Evolutionary conservation across 1,139 yeast genomes (phyloP).

Genomic region (Blastobotrys malaysiensis): DNA sequence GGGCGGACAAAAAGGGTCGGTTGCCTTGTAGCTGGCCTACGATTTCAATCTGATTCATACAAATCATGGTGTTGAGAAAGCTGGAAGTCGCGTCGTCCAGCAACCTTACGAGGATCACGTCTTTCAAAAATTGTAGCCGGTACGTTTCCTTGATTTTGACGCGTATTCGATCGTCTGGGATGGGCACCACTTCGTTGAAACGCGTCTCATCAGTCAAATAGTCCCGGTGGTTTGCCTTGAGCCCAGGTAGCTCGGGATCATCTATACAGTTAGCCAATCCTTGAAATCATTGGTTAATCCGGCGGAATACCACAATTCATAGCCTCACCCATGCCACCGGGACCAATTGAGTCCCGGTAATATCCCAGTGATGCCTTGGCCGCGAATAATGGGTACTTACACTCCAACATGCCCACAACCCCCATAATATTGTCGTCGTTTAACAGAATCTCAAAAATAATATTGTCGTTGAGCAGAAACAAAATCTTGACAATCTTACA

Average conservation of each 20-base stretch:
- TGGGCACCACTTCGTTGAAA: slow-evolving; percentile 69
- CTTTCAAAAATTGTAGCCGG: slow-evolving; percentile 72
- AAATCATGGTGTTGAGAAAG: slow-evolving; percentile 60
- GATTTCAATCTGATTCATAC: slow-evolving; percentile 63
- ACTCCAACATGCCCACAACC: slow-evolving; percentile 79
- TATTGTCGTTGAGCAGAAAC: slow-evolving; percentile 63
- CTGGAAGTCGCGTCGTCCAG: slow-evolving; percentile 75
- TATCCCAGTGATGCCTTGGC: too few species aligned
- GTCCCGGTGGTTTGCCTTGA: slow-evolving; percentile 74
- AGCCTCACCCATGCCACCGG: too few species aligned
- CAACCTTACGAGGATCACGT: slow-evolving; percentile 74
- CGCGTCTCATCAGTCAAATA: slow-evolving; percentile 52
- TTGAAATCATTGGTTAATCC: too few species aligned
- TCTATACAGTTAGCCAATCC: slow-evolving; percentile 33
- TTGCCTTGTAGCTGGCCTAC: slow-evolving; percentile 61
- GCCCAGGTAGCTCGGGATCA: slow-evolving; percentile 76
- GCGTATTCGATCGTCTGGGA: slow-evolving; percentile 46
- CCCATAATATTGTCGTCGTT: slow-evolving; percentile 58
- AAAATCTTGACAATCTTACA: slow-evolving; percentile 66
- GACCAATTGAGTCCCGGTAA: too few species aligned
- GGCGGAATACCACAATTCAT: too few species aligned
- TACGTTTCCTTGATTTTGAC: slow-evolving; percentile 66
- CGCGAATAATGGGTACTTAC: too few species aligned
- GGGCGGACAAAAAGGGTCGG: slow-evolving; percentile 41
- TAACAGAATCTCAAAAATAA: slow-evolving; percentile 60